Conservation (phyloP, 345 rosid genomes). For the Ricinus communis region DNA sequence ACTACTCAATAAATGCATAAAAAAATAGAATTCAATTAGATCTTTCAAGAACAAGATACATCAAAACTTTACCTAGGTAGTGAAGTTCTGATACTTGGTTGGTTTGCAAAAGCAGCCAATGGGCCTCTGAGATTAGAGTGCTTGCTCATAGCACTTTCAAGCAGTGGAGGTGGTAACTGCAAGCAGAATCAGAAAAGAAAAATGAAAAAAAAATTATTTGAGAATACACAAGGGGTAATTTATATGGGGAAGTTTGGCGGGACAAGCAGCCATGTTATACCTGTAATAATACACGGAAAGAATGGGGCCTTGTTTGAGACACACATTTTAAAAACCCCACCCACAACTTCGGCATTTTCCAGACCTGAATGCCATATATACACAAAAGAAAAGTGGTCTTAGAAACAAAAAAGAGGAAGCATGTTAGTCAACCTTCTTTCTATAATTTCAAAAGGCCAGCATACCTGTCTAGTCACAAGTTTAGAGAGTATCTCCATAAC, state of each 20-base stretch:
- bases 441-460: constrained; percentile 10
- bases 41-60: neutral
- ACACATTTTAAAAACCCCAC: constrained; percentile 96
- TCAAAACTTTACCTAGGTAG: constrained; percentile 56
- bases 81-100: constrained; percentile 61
- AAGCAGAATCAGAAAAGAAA: constrained; percentile 28
- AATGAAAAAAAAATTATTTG: constrained; percentile 14
- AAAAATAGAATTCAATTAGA: neutral
- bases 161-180: constrained; percentile 86
- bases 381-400: neutral
- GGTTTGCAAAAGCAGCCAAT: constrained; percentile 65
- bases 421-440: constrained; percentile 11
- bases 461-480: constrained; percentile 88
- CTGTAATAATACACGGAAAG: constrained; percentile 79
- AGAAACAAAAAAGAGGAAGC: neutral
- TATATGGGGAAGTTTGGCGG: neutral
- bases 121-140: constrained; percentile 71
- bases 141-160: constrained; percentile 75
- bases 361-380: constrained; percentile 49
- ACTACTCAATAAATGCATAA: neutral
- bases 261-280: constrained; percentile 34
- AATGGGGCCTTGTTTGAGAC: constrained; percentile 92
- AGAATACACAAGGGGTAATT: constrained; percentile 9
- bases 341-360: constrained; percentile 98
- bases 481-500: constrained; percentile 94